Conservation (phyloP, 805 yeast genomes). For the Schwanniomyces polymorphus region DNA sequence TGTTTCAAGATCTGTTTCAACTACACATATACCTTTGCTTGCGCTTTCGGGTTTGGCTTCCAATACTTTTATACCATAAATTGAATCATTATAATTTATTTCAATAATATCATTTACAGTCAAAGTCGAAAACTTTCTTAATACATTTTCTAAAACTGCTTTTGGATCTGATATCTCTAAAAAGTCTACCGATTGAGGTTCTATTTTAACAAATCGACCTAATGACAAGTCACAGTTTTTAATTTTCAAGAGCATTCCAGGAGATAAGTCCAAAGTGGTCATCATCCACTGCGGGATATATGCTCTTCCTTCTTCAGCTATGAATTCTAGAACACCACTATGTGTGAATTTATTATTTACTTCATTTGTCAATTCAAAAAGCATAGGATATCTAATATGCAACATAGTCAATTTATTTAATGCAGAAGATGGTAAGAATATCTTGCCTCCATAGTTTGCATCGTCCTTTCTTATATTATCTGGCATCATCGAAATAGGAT, state of each 20-base stretch:
- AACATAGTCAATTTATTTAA: conserved; percentile 84
- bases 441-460: conserved; percentile 93
- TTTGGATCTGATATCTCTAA: conserved; percentile 93
- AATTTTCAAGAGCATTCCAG: conserved; percentile 81
- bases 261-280: conserved; percentile 65
- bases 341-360: conserved; percentile 64
- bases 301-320: conserved; percentile 95
- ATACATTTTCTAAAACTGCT: conserved; percentile 91
- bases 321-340: conserved; percentile 93
- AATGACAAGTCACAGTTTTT: conserved; percentile 76
- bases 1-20: conserved; percentile 94
- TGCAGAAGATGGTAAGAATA: conserved; percentile 91
- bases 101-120: conserved; percentile 84
- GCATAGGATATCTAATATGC: conserved; percentile 94
- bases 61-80: conserved; percentile 77
- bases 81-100: conserved; percentile 75
- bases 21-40: conserved; percentile 79
- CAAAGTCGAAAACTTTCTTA: conserved; percentile 85
- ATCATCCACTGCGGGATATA: conserved; percentile 98
- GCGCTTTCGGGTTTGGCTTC: conserved; percentile 80
- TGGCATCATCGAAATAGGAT: conserved; percentile 89
- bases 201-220: conserved; percentile 87
- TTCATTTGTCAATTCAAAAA: conserved; percentile 76
- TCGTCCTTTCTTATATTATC: conserved; percentile 69
- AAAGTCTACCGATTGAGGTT: conserved; percentile 93